These are phyloP conservation scores for Podila verticillata DNA, from an alignment of 192 early-diverging fungal genomes.

Conservation along the genomic window DNA sequence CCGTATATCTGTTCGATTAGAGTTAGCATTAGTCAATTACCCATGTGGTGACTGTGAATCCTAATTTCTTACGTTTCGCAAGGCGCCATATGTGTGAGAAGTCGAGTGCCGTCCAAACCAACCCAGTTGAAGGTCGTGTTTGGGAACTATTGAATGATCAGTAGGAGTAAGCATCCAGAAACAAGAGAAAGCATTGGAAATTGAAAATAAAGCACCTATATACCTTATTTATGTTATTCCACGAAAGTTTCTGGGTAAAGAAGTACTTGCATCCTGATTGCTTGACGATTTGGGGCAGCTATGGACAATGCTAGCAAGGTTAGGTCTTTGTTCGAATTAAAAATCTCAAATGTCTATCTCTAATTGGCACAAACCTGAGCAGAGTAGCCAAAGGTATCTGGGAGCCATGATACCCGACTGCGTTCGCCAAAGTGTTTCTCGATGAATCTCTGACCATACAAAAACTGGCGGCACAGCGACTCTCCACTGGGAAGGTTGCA, in stretches of 20 bases:
- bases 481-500: conserved; percentile 98
- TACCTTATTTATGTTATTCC: conserved; percentile 98
- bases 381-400: conserved; percentile 95
- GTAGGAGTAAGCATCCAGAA: neutral
- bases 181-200: neutral
- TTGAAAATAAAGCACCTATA: neutral
- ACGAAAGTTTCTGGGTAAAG: conserved; percentile 98
- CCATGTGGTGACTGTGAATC: neutral
- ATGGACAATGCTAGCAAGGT: neutral
- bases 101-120: conserved; percentile 84
- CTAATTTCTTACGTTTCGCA: conserved; percentile 75
- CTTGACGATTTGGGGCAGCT: conserved; percentile 90
- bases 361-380: conserved; percentile 58
- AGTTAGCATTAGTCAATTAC: neutral
- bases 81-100: conserved; percentile 92
- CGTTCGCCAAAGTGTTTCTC: conserved; percentile 78
- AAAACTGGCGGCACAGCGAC: conserved; percentile 90
- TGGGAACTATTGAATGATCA: conserved; percentile 72
- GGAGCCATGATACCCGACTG: conserved; percentile 90
- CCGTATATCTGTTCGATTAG: conserved; percentile 18
- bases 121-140: conserved; percentile 96
- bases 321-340: neutral
- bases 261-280: conserved; percentile 89
- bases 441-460: conserved; percentile 93
- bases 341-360: neutral